These are phyloP conservation scores for Ceriops decandra DNA, from an alignment of 345 rosid genomes.

Conservation along the genomic window DNA sequence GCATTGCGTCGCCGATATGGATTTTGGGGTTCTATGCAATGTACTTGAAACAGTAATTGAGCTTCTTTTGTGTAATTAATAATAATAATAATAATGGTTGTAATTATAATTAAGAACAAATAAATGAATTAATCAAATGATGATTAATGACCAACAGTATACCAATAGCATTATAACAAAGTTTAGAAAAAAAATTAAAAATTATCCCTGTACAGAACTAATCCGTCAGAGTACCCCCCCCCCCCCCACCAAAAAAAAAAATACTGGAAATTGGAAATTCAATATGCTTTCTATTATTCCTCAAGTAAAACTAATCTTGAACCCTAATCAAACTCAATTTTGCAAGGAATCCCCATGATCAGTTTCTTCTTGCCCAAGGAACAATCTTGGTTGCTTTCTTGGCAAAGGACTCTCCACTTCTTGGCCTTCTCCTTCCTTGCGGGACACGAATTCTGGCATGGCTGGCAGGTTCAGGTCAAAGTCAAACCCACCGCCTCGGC, in stretches of 20 bases:
- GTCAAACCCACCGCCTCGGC: slow-evolving; percentile 38
- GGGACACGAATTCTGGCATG: slow-evolving; percentile 44
- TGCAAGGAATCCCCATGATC: background rate
- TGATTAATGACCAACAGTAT: slow-evolving; percentile 12
- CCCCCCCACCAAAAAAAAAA: background rate
- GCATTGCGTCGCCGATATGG: no score
- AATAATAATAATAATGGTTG: no score
- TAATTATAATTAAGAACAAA: background rate
- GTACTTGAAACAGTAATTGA: no score
- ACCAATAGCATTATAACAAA: background rate
- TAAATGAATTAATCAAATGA: slow-evolving; percentile 17
- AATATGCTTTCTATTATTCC: background rate
- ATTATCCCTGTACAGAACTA: slow-evolving; percentile 34
- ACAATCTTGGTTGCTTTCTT: slow-evolving; percentile 56
- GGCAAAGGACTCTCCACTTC: slow-evolving; percentile 72
- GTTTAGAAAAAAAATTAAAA: slow-evolving; percentile 1
- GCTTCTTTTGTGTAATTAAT: no score
- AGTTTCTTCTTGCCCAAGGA: slow-evolving; percentile 16
- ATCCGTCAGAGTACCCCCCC: slow-evolving; percentile 12
- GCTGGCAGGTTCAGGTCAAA: slow-evolving; percentile 90
- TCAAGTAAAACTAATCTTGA: background rate
- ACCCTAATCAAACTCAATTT: background rate
- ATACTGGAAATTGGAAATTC: background rate
- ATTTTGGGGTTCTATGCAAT: no score
- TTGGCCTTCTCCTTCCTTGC: slow-evolving; percentile 13